Conservation (phyloP, 805 yeast genomes). For the Ogataea angusta region DNA sequence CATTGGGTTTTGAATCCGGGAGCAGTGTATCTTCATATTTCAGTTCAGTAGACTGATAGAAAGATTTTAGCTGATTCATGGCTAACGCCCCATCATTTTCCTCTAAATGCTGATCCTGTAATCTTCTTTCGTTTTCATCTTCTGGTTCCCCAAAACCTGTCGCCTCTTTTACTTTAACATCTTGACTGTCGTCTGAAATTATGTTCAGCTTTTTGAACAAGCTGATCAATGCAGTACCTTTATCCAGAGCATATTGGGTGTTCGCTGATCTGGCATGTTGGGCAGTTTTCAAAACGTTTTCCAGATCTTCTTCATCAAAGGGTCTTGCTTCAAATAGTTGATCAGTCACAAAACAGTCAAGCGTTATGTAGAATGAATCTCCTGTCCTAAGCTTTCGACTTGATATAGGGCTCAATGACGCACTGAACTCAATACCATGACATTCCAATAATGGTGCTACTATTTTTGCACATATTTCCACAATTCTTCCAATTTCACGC, state of each 20-base stretch:
- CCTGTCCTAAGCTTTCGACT: slow-evolving; percentile 62
- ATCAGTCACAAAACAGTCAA: slow-evolving; percentile 55
- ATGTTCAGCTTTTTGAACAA: slow-evolving; percentile 16
- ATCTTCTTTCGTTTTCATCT: slow-evolving; percentile 35
- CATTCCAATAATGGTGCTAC: slow-evolving; percentile 63
- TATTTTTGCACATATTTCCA: slow-evolving; percentile 64
- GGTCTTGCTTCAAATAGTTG: slow-evolving; percentile 3
- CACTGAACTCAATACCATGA: slow-evolving; percentile 51
- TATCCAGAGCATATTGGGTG: neutral
- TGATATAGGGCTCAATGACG: slow-evolving; percentile 54
- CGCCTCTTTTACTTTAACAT: slow-evolving; percentile 4
- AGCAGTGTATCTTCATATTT: slow-evolving; percentile 42
- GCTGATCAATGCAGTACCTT: slow-evolving; percentile 7
- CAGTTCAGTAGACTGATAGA: slow-evolving; percentile 67
- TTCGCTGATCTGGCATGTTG: neutral
- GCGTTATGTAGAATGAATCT: slow-evolving; percentile 66
- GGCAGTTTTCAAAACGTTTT: neutral
- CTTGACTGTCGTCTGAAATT: neutral
- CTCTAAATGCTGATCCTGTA: slow-evolving; percentile 7
- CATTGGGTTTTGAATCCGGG: slow-evolving; percentile 59
- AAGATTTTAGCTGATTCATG: slow-evolving; percentile 69
- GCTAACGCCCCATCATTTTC: slow-evolving; percentile 35
- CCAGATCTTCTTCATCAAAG: too few relatives aligned
- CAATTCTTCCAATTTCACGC: slow-evolving; percentile 72
- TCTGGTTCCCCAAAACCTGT: slow-evolving; percentile 56